Conservation (phyloP, 257 asterid genomes). For the Oldenlandia corymbosa region DNA sequence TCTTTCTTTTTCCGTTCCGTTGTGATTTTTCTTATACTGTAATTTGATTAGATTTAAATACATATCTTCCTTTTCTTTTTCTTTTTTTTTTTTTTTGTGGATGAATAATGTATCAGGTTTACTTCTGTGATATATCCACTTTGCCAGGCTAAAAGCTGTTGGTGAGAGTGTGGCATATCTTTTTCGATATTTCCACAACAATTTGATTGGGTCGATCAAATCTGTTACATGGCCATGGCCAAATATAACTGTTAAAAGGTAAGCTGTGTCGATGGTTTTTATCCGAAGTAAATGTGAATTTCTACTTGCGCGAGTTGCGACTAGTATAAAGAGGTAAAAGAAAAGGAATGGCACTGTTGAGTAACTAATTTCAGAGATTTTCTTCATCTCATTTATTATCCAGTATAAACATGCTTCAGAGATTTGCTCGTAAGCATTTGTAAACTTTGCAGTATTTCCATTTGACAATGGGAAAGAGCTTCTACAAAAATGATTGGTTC, state of each 20-base stretch:
- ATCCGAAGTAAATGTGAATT: background rate
- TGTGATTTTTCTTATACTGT: background rate
- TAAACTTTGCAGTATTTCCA: background rate
- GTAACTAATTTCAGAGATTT: background rate
- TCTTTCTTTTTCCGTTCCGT: too few species aligned
- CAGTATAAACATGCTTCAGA: too few species aligned
- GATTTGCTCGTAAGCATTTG: background rate
- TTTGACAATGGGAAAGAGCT: background rate
- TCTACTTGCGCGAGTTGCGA: background rate
- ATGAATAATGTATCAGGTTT: slow-evolving; percentile 37
- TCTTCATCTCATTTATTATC: background rate
- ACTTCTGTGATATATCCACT: slow-evolving; percentile 89
- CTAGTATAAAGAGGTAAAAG: background rate
- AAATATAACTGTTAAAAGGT: slow-evolving; percentile 94
- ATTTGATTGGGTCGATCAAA: slow-evolving; percentile 76
- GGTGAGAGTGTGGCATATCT: slow-evolving; percentile 92
- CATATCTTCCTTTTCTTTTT: background rate
- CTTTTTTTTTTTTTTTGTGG: too few species aligned
- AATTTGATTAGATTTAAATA: background rate
- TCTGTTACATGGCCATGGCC: slow-evolving; percentile 65
- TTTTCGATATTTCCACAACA: slow-evolving; percentile 78
- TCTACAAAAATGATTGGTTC: background rate
- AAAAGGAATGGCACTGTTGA: background rate
- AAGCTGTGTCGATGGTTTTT: background rate
- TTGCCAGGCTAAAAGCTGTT: slow-evolving; percentile 97